These are phyloP conservation scores for Candida michaelii DNA, from an alignment of 805 yeast genomes.

Conservation along the genomic window DNA sequence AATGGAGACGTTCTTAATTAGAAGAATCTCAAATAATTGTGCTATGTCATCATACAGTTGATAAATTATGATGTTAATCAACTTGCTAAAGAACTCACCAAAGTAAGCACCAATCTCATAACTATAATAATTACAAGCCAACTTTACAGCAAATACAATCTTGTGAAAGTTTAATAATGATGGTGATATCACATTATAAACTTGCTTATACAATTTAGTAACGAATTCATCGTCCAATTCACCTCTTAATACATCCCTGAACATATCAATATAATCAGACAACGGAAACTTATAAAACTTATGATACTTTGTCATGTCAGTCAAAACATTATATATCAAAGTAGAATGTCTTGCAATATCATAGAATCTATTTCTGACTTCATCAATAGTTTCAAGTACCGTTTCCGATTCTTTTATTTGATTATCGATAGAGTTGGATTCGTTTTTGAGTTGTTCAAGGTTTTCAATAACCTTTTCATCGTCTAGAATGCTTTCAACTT, in stretches of 20 bases:
- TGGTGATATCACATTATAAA: slow-evolving; percentile 45
- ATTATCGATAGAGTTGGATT: slow-evolving; percentile 51
- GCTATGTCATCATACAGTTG: neutral
- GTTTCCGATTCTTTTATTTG: slow-evolving; percentile 55
- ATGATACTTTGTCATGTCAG: slow-evolving; percentile 35
- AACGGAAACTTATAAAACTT: slow-evolving; percentile 62
- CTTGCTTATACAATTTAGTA: slow-evolving; percentile 42
- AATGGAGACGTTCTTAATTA: slow-evolving; percentile 3
- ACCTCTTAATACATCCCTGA: slow-evolving; percentile 18
- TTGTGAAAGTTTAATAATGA: slow-evolving; percentile 48
- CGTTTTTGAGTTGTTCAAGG: slow-evolving; percentile 64
- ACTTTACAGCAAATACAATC: slow-evolving; percentile 41
- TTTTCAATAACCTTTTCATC: slow-evolving; percentile 58
- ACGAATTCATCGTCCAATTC: slow-evolving; percentile 26
- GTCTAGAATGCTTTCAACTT: slow-evolving; percentile 62
- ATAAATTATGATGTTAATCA: slow-evolving; percentile 3
- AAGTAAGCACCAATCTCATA: slow-evolving; percentile 26
- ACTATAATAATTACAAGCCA: slow-evolving; percentile 29
- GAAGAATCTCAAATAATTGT: slow-evolving; percentile 3
- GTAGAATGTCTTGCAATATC: slow-evolving; percentile 60
- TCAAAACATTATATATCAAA: slow-evolving; percentile 47
- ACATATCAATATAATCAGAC: slow-evolving; percentile 22
- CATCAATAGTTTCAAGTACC: slow-evolving; percentile 56
- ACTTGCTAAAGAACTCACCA: slow-evolving; percentile 13
- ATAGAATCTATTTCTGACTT: slow-evolving; percentile 44